Evolutionary conservation across 805 yeast genomes (phyloP).

Genomic region (Groenewaldozyma salmanticensis): DNA sequence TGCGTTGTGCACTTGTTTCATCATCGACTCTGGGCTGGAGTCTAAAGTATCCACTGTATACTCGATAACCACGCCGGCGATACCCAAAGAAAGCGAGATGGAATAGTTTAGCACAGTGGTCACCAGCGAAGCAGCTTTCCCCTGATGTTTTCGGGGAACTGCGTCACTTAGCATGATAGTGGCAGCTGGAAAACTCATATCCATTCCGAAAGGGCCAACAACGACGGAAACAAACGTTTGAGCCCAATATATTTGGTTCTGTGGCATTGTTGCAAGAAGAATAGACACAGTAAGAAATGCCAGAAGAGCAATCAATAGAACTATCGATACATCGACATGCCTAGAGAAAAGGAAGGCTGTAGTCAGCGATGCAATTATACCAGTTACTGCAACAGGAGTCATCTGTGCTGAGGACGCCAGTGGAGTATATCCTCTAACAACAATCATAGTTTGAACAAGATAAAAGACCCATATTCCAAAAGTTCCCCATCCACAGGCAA

Average conservation of each 20-base stretch:
- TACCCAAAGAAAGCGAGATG: slow-evolving; percentile 58
- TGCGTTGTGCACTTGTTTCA: slow-evolving; percentile 41
- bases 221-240: slow-evolving; percentile 47
- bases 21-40: slow-evolving; percentile 15
- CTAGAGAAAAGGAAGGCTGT: slow-evolving; percentile 7
- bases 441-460: slow-evolving; percentile 42
- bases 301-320: slow-evolving; percentile 30
- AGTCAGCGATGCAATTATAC: slow-evolving; percentile 8
- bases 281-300: slow-evolving; percentile 48
- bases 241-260: slow-evolving; percentile 49
- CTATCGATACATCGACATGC: slow-evolving; percentile 4
- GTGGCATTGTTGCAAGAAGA: slow-evolving; percentile 47
- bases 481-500: slow-evolving; percentile 66
- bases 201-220: slow-evolving; percentile 65
- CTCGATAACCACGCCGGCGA: slow-evolving; percentile 56
- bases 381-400: slow-evolving; percentile 25
- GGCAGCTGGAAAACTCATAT: slow-evolving; percentile 66
- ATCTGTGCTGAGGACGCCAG: slow-evolving; percentile 39
- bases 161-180: slow-evolving; percentile 51
- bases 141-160: slow-evolving; percentile 57
- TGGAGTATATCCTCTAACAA: slow-evolving; percentile 40
- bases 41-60: slow-evolving; percentile 27
- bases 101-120: slow-evolving; percentile 66
- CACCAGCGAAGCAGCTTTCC: slow-evolving; percentile 68
- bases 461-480: slow-evolving; percentile 70